Conservation (phyloP, 768 basidiomycete genomes). For the Pulveroboletus ravenelii region DNA sequence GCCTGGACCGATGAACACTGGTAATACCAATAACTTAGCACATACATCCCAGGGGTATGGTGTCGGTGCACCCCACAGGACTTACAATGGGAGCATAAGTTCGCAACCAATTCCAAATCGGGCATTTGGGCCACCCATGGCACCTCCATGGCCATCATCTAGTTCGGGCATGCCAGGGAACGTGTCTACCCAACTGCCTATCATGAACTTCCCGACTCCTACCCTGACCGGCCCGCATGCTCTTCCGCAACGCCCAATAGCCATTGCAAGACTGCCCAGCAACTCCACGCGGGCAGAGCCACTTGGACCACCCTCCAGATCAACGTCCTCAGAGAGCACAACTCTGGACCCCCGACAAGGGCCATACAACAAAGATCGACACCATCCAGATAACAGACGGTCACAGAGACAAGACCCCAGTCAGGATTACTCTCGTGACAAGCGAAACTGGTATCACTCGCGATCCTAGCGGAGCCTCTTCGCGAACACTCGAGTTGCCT, state of each 20-base stretch:
- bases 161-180: slow-evolving; percentile 3
- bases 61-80: slow-evolving; percentile 1
- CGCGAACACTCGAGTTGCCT: neutral
- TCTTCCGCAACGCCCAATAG: slow-evolving; percentile 20
- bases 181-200: neutral
- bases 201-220: neutral
- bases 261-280: neutral
- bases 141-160: slow-evolving; percentile 1
- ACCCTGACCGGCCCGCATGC: neutral
- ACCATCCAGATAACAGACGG: slow-evolving; percentile 18
- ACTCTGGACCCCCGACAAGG: slow-evolving; percentile 19
- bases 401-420: slow-evolving; percentile 6
- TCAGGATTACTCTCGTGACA: slow-evolving; percentile 6
- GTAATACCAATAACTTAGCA: neutral
- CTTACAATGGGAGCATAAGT: neutral
- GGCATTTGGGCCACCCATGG: neutral
- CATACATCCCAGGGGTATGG: slow-evolving; percentile 5
- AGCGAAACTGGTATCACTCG: slow-evolving; percentile 4
- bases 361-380: slow-evolving; percentile 14
- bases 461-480: slow-evolving; percentile 2
- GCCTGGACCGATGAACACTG: neutral
- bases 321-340: slow-evolving; percentile 14
- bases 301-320: slow-evolving; percentile 12
- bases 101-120: slow-evolving; percentile 5
- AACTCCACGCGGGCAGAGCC: slow-evolving; percentile 17